These are phyloP conservation scores for Globisporangium abappressorium DNA, from an alignment of 352 stramenopile species.

Conservation along the genomic window DNA sequence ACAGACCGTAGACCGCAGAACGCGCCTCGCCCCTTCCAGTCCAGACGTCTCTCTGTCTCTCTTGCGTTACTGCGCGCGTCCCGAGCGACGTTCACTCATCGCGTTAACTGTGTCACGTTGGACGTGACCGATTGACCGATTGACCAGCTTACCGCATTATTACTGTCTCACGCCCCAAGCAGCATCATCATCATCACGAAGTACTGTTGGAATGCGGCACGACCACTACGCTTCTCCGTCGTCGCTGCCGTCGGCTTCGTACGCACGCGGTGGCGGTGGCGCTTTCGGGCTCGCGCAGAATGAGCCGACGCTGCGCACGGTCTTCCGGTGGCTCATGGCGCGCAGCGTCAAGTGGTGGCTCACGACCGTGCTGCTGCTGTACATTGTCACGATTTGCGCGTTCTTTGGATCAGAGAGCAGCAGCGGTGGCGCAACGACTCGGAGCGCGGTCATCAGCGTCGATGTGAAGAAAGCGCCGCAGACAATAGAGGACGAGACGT, in stretches of 20 bases:
- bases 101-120: neutral
- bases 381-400: conserved; percentile 7
- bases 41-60: neutral
- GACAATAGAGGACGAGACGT: neutral
- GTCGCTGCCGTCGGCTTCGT: neutral
- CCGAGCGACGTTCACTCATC: neutral
- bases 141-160: neutral
- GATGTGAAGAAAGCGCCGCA: neutral
- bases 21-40: neutral
- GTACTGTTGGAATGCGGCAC: neutral
- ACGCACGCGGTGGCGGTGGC: conserved; percentile 2
- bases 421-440: neutral
- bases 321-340: conserved; percentile 13
- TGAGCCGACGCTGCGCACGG: conserved; percentile 9
- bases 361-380: conserved; percentile 8
- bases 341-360: conserved; percentile 14
- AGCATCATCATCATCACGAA: neutral
- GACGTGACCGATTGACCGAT: neutral
- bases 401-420: conserved; percentile 9
- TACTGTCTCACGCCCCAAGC: neutral
- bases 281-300: conserved; percentile 2
- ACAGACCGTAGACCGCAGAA: neutral
- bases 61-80: neutral
- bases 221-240: neutral
- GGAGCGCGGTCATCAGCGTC: neutral